Conservation (phyloP, 2,329 filamentous ascomycete genomes). For the Elsinoe arachidis region DNA sequence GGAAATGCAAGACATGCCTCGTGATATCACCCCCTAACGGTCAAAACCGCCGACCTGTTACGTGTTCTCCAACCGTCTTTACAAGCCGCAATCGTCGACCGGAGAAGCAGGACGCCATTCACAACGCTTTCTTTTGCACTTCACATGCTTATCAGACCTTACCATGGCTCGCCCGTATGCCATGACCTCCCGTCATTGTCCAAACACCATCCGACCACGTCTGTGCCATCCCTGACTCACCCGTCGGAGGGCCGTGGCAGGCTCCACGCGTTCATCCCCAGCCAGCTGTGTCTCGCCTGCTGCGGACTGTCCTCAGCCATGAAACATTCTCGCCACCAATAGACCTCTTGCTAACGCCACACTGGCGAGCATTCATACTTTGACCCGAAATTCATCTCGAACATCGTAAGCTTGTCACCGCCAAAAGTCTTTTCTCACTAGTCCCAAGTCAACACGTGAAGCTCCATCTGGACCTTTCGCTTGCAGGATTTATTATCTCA, state of each 20-base stretch:
- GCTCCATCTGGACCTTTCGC: background rate
- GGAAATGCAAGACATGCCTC: background rate
- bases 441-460: no score
- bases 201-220: background rate
- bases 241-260: background rate
- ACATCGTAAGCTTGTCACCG: background rate
- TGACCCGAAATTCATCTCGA: background rate
- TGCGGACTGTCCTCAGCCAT: background rate
- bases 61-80: background rate
- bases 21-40: constrained; percentile 4
- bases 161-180: background rate
- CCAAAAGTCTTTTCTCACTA: background rate
- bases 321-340: background rate
- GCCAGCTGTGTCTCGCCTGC: background rate
- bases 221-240: constrained; percentile 6
- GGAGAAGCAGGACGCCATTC: background rate
- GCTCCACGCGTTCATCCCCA: constrained; percentile 2
- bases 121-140: background rate
- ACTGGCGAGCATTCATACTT: background rate
- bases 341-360: background rate
- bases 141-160: constrained; percentile 5
- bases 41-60: background rate
- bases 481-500: constrained; percentile 5
- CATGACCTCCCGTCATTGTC: background rate
- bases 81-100: background rate